Evolutionary conservation across 306 rosid genomes (phyloP).

Genomic region (Canavalia ensiformis): DNA sequence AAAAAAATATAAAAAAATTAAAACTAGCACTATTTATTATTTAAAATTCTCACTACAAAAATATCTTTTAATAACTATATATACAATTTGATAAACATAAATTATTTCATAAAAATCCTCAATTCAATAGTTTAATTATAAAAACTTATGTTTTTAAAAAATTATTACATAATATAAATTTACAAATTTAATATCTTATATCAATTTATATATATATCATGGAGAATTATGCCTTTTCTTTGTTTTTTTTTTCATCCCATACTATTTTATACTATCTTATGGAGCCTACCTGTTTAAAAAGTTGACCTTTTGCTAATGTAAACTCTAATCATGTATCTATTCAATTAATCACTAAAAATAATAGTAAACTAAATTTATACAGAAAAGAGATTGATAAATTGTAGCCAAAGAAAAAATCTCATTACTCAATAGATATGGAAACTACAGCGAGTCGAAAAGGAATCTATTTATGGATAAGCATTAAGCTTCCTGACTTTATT

Average conservation of each 20-base stretch:
- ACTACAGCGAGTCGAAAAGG: background rate
- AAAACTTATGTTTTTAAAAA: too few relatives aligned
- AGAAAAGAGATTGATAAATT: background rate
- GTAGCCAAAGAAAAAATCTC: background rate
- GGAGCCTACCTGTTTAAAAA: background rate
- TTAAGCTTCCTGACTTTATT: conserved; percentile 22
- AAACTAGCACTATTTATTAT: too few relatives aligned
- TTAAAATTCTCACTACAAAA: too few relatives aligned
- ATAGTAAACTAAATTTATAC: background rate
- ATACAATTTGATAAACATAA: too few relatives aligned
- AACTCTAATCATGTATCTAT: background rate
- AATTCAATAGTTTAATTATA: too few relatives aligned
- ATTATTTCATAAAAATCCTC: too few relatives aligned
- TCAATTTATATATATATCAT: too few relatives aligned
- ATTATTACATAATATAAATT: too few relatives aligned
- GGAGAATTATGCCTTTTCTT: background rate
- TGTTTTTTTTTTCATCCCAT: background rate
- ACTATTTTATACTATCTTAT: background rate
- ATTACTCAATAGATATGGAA: background rate
- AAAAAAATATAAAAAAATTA: too few relatives aligned
- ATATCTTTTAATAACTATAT: too few relatives aligned
- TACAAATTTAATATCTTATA: too few relatives aligned
- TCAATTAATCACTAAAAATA: background rate
- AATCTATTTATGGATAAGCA: conserved; percentile 6
- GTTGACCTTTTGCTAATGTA: background rate